A percentile compares a stretch with the other conserved stretches of the same genome.
Evolutionary conservation across 2,329 filamentous ascomycete species (phyloP).

Genomic region (Ramularia endophylla): DNA sequence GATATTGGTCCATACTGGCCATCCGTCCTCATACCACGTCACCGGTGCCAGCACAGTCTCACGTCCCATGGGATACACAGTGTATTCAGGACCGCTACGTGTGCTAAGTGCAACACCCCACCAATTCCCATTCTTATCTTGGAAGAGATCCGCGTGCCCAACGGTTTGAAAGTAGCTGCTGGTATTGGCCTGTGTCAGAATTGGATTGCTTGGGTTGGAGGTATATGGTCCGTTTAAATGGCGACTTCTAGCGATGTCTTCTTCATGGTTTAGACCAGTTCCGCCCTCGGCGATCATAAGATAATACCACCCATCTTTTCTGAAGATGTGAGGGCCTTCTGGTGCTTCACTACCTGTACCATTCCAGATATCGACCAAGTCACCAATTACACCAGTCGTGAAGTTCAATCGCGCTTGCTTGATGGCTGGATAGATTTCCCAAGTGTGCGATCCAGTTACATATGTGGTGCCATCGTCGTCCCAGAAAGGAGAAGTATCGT

Average conservation of each 20-base stretch:
- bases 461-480: conserved; percentile 52
- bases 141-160: conserved; percentile 53
- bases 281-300: conserved; percentile 34
- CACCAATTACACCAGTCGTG: conserved; percentile 26
- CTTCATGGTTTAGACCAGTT: conserved; percentile 36
- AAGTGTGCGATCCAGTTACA: conserved; percentile 35
- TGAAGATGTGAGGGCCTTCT: conserved; percentile 36
- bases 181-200: conserved; percentile 23
- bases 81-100: conserved; percentile 37
- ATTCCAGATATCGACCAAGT: conserved; percentile 30
- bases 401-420: too few relatives aligned
- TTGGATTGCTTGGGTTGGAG: conserved; percentile 21
- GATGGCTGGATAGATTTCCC: too few relatives aligned
- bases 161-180: conserved; percentile 43
- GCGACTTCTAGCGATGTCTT: conserved; percentile 34
- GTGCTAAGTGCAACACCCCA: conserved; percentile 47
- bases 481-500: conserved; percentile 41
- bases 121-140: conserved; percentile 48
- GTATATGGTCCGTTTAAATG: conserved; percentile 32
- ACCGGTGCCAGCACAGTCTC: conserved; percentile 48
- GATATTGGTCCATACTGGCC: too few relatives aligned
- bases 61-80: conserved; percentile 49
- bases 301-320: conserved; percentile 34
- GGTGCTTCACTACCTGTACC: conserved; percentile 31
- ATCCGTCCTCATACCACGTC: conserved; percentile 43